Percentiles rank a stretch among this genome's conserved stretches.
phyloP scores from a whole-genome alignment of 1,284 basidiomycete genomes.

The Tilletia walkeri region DNA sequence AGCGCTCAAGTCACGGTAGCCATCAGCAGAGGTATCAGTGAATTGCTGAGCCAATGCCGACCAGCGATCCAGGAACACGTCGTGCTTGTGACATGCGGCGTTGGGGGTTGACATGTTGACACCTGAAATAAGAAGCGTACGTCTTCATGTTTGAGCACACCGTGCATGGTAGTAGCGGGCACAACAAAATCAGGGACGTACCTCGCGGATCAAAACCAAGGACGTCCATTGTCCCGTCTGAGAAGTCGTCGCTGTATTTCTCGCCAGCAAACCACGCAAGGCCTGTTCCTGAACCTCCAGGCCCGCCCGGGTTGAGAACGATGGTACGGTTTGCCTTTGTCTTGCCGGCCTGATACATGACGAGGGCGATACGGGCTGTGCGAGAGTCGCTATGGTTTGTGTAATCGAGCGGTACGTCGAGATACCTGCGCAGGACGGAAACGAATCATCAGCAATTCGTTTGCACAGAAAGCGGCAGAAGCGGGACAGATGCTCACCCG shows the following conservation, averaged over 20 bases:
- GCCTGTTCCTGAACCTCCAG: constrained; percentile 29
- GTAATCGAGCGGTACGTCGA: constrained; percentile 38
- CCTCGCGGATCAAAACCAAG: constrained; percentile 34
- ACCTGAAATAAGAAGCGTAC: too few relatives aligned
- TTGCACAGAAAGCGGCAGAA: too few relatives aligned
- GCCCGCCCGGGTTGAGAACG: constrained; percentile 35
- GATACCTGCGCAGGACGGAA: too few relatives aligned
- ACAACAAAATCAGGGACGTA: neutral
- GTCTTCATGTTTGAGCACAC: too few relatives aligned
- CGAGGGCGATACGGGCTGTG: constrained; percentile 25
- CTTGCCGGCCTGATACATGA: constrained; percentile 23
- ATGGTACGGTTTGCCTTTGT: constrained; percentile 23
- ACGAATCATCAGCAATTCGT: constrained; percentile 17
- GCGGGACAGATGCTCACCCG: neutral
- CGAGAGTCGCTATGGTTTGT: constrained; percentile 26
- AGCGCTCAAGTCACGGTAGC: neutral
- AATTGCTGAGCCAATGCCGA: constrained; percentile 16
- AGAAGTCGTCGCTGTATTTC: constrained; percentile 13
- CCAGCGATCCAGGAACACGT: constrained; percentile 34
- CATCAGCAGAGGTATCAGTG: constrained; percentile 3
- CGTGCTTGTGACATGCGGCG: constrained; percentile 30
- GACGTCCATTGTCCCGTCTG: constrained; percentile 27
- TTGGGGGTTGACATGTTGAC: constrained; percentile 28
- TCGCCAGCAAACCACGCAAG: constrained; percentile 24
- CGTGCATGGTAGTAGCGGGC: too few relatives aligned